Percentiles rank a stretch among this genome's conserved stretches.
Evolutionary conservation across 257 asterid genomes (phyloP).

Genomic region (Solanum clarkiae): DNA sequence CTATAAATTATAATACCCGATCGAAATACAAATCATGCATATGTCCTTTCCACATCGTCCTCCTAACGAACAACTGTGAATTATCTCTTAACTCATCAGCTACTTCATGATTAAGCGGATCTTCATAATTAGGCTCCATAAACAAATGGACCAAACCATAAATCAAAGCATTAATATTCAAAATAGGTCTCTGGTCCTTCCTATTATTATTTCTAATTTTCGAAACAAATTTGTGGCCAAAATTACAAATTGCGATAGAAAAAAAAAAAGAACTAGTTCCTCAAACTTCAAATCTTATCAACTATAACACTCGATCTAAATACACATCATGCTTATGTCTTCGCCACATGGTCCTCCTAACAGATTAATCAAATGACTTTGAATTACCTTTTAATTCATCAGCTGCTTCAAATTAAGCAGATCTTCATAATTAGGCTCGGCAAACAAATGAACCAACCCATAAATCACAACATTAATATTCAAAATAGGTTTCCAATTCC

Average conservation of each 20-base stretch:
- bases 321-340: not conserved
- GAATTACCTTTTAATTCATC: not conserved
- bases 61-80: conserved; percentile 58
- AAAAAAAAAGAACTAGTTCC: accelerated
- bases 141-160: conserved; percentile 77
- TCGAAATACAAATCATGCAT: not conserved
- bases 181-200: conserved; percentile 88
- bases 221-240: too few relatives aligned
- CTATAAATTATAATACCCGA: not conserved
- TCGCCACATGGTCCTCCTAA: not conserved
- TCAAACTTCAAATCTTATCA: not conserved
- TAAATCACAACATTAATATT: conserved; percentile 76
- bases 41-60: conserved; percentile 72
- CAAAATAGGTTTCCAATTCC: conserved; percentile 94
- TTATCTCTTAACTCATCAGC: conserved; percentile 71
- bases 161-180: conserved; percentile 70
- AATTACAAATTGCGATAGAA: too few relatives aligned
- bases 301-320: not conserved
- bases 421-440: conserved; percentile 87
- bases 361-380: accelerated
- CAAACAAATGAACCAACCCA: conserved; percentile 77
- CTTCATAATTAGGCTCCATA: conserved; percentile 86
- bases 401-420: conserved; percentile 13
- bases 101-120: conserved; percentile 83
- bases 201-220: conserved; percentile 50